These are phyloP conservation scores for Discostella stelligeroides DNA, from an alignment of 108 stramenopile genomes.

Conservation along the genomic window DNA sequence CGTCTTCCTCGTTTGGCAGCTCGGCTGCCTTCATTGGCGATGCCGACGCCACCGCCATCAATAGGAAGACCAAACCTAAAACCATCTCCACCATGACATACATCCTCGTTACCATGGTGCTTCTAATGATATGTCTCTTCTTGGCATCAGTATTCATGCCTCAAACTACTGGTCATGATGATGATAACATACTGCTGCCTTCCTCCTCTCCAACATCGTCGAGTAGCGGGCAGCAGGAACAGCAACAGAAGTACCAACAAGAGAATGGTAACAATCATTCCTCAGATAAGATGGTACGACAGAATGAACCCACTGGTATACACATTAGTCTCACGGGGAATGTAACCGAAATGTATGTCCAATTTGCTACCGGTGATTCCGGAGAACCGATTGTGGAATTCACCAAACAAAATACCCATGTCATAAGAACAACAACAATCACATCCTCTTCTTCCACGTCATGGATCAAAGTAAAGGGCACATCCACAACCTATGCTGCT, in stretches of 20 bases:
- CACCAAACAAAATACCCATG: conserved; percentile 1
- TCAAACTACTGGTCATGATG: background rate
- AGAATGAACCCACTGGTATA: conserved; percentile 44
- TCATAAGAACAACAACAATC: background rate
- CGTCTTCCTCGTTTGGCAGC: background rate
- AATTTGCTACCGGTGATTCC: conserved; percentile 61
- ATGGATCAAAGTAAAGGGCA: conserved; percentile 41
- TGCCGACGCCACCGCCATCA: background rate
- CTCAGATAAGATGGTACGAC: background rate
- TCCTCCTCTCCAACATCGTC: background rate
- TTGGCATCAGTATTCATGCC: background rate
- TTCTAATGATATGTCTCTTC: background rate
- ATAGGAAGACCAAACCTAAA: background rate
- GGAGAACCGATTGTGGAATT: conserved; percentile 53
- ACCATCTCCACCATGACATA: background rate
- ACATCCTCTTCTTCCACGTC: no score
- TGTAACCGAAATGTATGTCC: conserved; percentile 48
- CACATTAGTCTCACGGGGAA: conserved; percentile 53
- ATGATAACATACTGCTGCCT: background rate
- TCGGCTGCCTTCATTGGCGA: background rate
- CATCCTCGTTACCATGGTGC: background rate
- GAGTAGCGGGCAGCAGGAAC: background rate
- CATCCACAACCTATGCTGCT: conserved; percentile 60
- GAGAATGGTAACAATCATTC: no score
- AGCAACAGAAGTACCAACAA: no score